phyloP scores from a whole-genome alignment of 179 eudicot species.

The Actinidia polygama region DNA sequence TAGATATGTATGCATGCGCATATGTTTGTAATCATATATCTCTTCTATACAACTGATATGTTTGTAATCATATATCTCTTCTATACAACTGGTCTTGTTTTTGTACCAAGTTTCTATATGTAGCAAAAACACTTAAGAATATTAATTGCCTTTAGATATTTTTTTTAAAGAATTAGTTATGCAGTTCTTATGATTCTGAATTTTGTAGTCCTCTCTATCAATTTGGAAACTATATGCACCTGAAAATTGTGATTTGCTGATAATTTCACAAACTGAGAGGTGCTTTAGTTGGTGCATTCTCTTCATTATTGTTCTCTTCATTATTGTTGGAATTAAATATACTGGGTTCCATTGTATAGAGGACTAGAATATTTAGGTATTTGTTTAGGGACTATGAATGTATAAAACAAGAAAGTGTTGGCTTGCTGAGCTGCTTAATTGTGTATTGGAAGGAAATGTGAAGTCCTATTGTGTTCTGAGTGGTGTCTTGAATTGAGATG shows the following conservation, averaged over 20 bases:
- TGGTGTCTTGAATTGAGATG: neutral
- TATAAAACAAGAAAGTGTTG: neutral
- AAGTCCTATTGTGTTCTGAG: neutral
- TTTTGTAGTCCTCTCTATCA: neutral
- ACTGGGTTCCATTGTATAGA: neutral
- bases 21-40: neutral
- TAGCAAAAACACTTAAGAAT: neutral
- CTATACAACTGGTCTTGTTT: neutral
- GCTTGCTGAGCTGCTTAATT: neutral
- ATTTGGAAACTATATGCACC: neutral
- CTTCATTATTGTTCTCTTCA: neutral
- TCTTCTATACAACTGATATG: neutral
- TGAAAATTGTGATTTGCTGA: too few species aligned
- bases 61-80: neutral
- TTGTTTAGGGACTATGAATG: too few species aligned
- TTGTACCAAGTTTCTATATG: neutral
- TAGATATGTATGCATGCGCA: neutral
- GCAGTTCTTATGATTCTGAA: too few species aligned
- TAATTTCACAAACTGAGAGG: too few species aligned
- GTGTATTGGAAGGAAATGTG: neutral
- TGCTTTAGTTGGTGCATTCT: neutral
- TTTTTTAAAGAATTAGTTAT: neutral
- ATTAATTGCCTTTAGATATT: neutral
- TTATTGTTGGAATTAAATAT: neutral
- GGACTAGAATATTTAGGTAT: neutral